Percentiles rank a stretch among this genome's conserved stretches.
phyloP scores from a whole-genome alignment of 371 early-diverging fungal species.

The Lichtheimia ornata region DNA sequence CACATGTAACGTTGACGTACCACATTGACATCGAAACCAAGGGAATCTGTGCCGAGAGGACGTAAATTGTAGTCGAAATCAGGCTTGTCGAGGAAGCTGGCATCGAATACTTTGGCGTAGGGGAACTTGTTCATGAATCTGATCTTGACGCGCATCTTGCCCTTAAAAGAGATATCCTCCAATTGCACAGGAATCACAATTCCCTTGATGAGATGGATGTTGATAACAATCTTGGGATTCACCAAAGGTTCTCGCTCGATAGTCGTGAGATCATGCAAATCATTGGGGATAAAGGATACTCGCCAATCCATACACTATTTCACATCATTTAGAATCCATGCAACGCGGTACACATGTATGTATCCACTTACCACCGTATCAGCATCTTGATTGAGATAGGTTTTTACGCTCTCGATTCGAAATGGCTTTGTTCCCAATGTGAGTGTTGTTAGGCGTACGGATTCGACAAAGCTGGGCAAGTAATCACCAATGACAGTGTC shows the following conservation, averaged over 20 bases:
- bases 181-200: constrained; percentile 92
- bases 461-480: constrained; percentile 88
- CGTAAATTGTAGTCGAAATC: constrained; percentile 90
- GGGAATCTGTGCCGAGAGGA: constrained; percentile 88
- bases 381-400: constrained; percentile 73
- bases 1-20: constrained; percentile 27
- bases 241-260: constrained; percentile 61
- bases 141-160: constrained; percentile 78
- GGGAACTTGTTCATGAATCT: constrained; percentile 87
- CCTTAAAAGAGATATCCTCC: constrained; percentile 89
- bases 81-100: constrained; percentile 89
- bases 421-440: constrained; percentile 97
- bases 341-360: background rate
- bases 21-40: constrained; percentile 81
- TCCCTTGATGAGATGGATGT: constrained; percentile 88
- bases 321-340: background rate
- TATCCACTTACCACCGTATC: constrained; percentile 72
- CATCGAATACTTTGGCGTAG: constrained; percentile 83
- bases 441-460: constrained; percentile 88
- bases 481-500: constrained; percentile 77
- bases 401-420: constrained; percentile 83
- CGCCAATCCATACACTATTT: constrained; percentile 89
- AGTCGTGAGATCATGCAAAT: constrained; percentile 65
- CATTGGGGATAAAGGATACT: constrained; percentile 87
- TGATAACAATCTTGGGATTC: constrained; percentile 94